Conservation (phyloP, 2,329 filamentous ascomycete species). For the Phymatotrichopsis omnivora region DNA sequence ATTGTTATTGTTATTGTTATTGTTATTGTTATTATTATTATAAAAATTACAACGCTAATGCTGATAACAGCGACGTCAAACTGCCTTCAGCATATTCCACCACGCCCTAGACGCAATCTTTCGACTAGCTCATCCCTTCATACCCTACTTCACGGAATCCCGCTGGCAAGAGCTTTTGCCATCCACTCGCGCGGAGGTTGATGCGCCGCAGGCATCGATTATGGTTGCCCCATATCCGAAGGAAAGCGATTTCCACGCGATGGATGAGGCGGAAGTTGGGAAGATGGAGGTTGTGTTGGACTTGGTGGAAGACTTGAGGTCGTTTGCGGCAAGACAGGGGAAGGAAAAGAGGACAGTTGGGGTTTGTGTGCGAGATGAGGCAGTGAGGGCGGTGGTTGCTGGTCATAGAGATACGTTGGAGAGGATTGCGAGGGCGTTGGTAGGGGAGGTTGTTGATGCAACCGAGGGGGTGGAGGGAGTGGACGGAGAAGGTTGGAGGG, state of each 20-base stretch:
- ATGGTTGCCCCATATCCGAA: slow-evolving; percentile 22
- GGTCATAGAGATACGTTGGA: too few relatives aligned
- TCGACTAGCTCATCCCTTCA: slow-evolving; percentile 29
- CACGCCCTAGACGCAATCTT: slow-evolving; percentile 20
- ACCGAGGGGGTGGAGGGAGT: too few relatives aligned
- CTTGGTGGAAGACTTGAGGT: slow-evolving; percentile 16
- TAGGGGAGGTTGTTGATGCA: too few relatives aligned
- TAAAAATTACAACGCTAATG: too few relatives aligned
- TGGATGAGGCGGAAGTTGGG: slow-evolving; percentile 1
- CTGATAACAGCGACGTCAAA: slow-evolving; percentile 19
- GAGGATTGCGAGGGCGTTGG: too few relatives aligned
- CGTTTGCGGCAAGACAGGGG: too few relatives aligned
- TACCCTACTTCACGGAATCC: slow-evolving; percentile 30
- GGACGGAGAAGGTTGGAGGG: too few relatives aligned
- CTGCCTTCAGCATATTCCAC: slow-evolving; percentile 16
- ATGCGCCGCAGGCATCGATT: slow-evolving; percentile 21
- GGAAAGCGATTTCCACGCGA: slow-evolving; percentile 13
- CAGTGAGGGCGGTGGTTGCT: too few relatives aligned
- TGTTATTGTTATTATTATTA: too few relatives aligned
- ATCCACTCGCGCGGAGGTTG: slow-evolving; percentile 10
- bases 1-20: too few relatives aligned
- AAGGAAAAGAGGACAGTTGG: too few relatives aligned
- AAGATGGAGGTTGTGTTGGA: slow-evolving; percentile 19
- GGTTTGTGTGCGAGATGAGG: too few relatives aligned
- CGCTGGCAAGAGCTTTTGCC: slow-evolving; percentile 29